These are phyloP conservation scores for Aspergillus hortae DNA, from an alignment of 2,329 filamentous ascomycete genomes.

Conservation along the genomic window DNA sequence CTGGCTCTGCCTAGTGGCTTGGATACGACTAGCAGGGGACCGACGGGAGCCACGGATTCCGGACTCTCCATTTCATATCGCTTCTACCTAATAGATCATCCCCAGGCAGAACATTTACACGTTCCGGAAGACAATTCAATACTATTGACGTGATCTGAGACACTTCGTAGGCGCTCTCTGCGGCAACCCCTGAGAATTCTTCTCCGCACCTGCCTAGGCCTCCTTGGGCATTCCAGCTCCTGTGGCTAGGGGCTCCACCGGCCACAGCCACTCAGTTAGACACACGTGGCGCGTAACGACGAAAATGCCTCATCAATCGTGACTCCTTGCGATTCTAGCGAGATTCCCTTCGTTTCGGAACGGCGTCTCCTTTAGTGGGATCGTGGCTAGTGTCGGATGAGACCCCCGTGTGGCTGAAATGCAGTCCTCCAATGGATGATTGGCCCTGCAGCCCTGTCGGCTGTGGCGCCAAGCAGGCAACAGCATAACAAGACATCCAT, in stretches of 20 bases:
- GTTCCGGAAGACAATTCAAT: not conserved
- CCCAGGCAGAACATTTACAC: not conserved
- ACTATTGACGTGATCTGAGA: not conserved
- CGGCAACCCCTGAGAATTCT: not conserved
- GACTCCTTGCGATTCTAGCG: not conserved
- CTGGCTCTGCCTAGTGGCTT: conserved; percentile 11
- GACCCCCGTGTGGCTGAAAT: not conserved
- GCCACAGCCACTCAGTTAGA: not conserved
- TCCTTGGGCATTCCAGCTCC: not conserved
- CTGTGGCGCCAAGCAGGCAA: not conserved
- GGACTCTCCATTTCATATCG: not conserved
- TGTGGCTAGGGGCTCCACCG: not conserved
- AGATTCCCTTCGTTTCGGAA: not conserved
- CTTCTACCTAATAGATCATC: not conserved
- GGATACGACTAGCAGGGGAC: not conserved
- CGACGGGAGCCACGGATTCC: not conserved
- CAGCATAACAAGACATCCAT: not conserved
- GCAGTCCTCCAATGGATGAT: not conserved
- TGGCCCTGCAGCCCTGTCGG: not conserved
- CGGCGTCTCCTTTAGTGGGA: not conserved
- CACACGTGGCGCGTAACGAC: not conserved
- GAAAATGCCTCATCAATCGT: not conserved
- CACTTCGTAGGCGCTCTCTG: not conserved
- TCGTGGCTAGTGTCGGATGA: not conserved
- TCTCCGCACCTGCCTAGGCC: not conserved